phyloP scores from a whole-genome alignment of 2,329 filamentous ascomycete genomes.

The Claviceps cyperi region DNA sequence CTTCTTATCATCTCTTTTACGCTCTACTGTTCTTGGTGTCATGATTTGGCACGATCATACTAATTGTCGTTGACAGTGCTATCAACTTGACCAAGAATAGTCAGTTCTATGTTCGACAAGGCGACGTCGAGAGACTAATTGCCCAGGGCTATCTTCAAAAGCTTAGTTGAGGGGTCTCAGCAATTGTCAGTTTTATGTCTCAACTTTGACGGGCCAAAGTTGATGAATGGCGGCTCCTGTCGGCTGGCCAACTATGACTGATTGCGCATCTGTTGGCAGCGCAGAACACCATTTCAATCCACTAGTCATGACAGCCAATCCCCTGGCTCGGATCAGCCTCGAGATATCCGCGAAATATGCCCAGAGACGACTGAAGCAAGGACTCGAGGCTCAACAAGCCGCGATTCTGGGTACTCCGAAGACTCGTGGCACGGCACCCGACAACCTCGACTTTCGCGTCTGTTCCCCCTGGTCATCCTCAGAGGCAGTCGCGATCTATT shows the following conservation, averaged over 20 bases:
- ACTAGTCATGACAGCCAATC: neutral
- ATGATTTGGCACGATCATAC: neutral
- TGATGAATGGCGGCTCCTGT: neutral
- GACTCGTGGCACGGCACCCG: no score
- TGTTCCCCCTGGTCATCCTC: neutral
- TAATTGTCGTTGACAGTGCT: slow-evolving; percentile 39
- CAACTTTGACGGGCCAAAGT: neutral
- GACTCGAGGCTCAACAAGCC: no score
- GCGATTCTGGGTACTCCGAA: no score
- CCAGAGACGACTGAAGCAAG: neutral
- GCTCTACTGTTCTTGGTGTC: neutral
- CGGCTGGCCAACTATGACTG: neutral
- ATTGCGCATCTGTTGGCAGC: neutral
- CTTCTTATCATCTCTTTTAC: neutral
- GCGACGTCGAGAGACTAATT: slow-evolving; percentile 88
- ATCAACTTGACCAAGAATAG: slow-evolving; percentile 97
- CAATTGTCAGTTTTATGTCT: neutral
- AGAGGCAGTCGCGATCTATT: neutral
- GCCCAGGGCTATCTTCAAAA: slow-evolving; percentile 90
- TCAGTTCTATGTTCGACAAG: slow-evolving; percentile 92
- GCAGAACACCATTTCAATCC: neutral
- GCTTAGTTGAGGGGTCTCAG: slow-evolving; percentile 45
- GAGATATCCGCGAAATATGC: neutral
- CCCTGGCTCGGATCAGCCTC: no score
- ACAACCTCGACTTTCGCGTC: neutral